Evolutionary conservation across 2,329 filamentous ascomycete genomes (phyloP).

Genomic region (Clonostachys byssicola): DNA sequence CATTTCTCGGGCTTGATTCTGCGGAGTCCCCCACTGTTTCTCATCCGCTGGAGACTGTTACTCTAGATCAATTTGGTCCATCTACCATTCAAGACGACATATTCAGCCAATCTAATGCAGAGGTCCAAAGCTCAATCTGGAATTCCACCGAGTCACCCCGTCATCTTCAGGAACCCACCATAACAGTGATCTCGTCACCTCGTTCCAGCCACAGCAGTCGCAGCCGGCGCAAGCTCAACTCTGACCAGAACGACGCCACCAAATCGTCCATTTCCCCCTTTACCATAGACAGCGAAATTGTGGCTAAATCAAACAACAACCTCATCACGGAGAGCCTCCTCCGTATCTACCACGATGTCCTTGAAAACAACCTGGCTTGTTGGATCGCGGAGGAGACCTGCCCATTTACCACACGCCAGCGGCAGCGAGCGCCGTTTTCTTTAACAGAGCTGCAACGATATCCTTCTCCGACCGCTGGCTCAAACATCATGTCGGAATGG

Average conservation of each 20-base stretch:
- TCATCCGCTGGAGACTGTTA: too few relatives aligned
- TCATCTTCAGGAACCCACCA: too few relatives aligned
- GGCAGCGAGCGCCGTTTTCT: too few relatives aligned
- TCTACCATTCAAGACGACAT: too few relatives aligned
- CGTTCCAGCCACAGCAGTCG: neutral
- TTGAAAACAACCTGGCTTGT: slow-evolving; percentile 47
- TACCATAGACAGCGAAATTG: slow-evolving; percentile 7
- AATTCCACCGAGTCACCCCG: too few relatives aligned
- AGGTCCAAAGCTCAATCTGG: too few relatives aligned
- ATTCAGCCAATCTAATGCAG: too few relatives aligned
- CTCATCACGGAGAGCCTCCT: slow-evolving; percentile 36
- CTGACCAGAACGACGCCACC: neutral
- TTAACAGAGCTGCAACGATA: neutral
- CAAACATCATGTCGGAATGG: slow-evolving; percentile 10
- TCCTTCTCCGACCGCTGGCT: slow-evolving; percentile 3
- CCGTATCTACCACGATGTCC: slow-evolving; percentile 47
- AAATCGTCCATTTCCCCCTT: slow-evolving; percentile 2
- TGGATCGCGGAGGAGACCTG: slow-evolving; percentile 51
- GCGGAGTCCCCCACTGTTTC: too few relatives aligned
- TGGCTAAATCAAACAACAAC: slow-evolving; percentile 13
- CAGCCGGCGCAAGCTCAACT: neutral
- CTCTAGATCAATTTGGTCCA: too few relatives aligned
- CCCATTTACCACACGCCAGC: slow-evolving; percentile 27
- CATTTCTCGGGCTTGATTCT: too few relatives aligned
- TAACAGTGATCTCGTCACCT: too few relatives aligned